These are phyloP conservation scores for Arctium minus DNA, from an alignment of 129 eudicot species.

Conservation along the genomic window DNA sequence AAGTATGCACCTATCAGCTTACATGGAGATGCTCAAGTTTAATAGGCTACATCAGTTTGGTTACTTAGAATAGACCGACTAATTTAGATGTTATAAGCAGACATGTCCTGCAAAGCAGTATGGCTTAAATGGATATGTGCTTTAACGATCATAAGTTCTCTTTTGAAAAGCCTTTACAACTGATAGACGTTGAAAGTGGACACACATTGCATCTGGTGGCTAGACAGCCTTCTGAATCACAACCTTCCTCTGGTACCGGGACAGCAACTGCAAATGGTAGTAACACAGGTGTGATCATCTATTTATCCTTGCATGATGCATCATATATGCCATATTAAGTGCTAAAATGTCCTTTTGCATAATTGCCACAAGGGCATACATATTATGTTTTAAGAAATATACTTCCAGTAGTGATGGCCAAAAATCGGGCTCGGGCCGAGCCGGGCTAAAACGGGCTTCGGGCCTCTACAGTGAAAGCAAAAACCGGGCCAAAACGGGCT, in stretches of 20 bases:
- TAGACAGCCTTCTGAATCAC: slow-evolving; percentile 79
- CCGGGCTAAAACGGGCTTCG: too few species aligned
- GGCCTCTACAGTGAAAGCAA: too few species aligned
- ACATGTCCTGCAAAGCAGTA: not conserved
- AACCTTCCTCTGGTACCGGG: slow-evolving; percentile 52
- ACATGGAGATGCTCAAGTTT: not conserved
- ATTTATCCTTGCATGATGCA: not conserved
- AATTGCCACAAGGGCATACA: not conserved
- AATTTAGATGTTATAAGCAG: not conserved
- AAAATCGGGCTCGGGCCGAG: too few species aligned
- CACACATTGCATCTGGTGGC: slow-evolving; percentile 83
- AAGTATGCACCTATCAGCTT: slow-evolving; percentile 2
- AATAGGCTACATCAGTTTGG: not conserved
- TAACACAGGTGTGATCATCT: slow-evolving; percentile 35
- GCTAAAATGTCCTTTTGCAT: not conserved
- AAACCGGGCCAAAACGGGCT: too few species aligned
- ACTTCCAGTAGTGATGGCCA: too few species aligned
- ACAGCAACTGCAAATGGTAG: slow-evolving; percentile 40
- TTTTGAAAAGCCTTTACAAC: slow-evolving; percentile 33
- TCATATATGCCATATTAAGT: not conserved
- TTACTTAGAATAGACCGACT: not conserved
- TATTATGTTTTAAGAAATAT: not conserved
- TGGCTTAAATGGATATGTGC: not conserved
- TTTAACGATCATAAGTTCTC: not conserved
- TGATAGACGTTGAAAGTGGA: slow-evolving; percentile 79